Percentiles rank a stretch among this genome's conserved stretches.
phyloP scores from a whole-genome alignment of 2,329 filamentous ascomycete species.

The Trichoderma lentiforme region DNA sequence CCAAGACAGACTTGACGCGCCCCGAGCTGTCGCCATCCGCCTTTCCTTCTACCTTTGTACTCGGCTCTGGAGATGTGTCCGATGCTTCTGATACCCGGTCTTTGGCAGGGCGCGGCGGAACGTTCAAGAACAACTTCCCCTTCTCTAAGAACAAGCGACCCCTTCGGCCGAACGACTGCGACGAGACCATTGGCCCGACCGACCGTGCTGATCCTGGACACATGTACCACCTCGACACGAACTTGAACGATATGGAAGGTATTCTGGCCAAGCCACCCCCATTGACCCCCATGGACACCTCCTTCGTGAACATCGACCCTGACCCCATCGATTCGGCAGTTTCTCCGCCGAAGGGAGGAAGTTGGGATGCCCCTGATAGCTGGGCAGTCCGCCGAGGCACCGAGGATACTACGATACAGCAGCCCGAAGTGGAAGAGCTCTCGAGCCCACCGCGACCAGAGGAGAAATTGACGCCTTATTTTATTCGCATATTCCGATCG shows the following conservation, averaged over 20 bases:
- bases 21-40: slow-evolving; percentile 39
- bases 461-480: slow-evolving; percentile 75
- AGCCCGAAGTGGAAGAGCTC: slow-evolving; percentile 63
- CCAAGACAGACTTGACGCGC: slow-evolving; percentile 45
- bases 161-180: slow-evolving; percentile 49
- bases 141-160: slow-evolving; percentile 56
- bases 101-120: slow-evolving; percentile 36
- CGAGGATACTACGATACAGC: slow-evolving; percentile 59
- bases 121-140: slow-evolving; percentile 61
- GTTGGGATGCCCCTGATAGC: slow-evolving; percentile 93
- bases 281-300: slow-evolving; percentile 66
- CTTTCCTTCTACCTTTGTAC: slow-evolving; percentile 31
- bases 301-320: slow-evolving; percentile 45
- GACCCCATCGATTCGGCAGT: slow-evolving; percentile 38
- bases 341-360: slow-evolving; percentile 52
- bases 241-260: slow-evolving; percentile 86
- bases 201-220: slow-evolving; percentile 59
- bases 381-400: slow-evolving; percentile 82
- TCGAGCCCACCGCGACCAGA: slow-evolving; percentile 66
- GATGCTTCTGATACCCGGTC: slow-evolving; percentile 32
- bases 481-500: slow-evolving; percentile 90
- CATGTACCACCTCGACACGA: slow-evolving; percentile 78
- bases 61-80: slow-evolving; percentile 26
- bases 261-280: slow-evolving; percentile 72
- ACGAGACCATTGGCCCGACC: slow-evolving; percentile 58